Evolutionary conservation across 2,329 filamentous ascomycete species (phyloP).

Genomic region (Botryotinia convoluta): DNA sequence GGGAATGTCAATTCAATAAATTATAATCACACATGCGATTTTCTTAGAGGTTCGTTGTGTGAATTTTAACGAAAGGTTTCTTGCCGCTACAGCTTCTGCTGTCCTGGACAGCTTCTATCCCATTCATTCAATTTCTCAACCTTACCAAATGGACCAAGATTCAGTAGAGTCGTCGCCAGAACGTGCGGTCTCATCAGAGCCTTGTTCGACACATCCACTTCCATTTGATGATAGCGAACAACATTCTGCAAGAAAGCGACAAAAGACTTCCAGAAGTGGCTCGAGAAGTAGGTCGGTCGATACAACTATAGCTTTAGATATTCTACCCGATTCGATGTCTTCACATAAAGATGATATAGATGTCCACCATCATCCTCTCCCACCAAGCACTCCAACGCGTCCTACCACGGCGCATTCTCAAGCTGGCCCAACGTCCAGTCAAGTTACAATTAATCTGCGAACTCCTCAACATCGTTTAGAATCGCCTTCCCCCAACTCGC

Average conservation of each 20-base stretch:
- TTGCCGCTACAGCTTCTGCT: conserved; percentile 24
- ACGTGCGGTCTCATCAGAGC: conserved; percentile 61
- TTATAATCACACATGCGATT: conserved; percentile 26
- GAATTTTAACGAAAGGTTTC: conserved; percentile 29
- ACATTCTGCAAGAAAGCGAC: conserved; percentile 54
- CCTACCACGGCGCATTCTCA: conserved; percentile 38
- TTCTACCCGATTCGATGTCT: conserved; percentile 24
- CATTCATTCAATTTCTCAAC: conserved; percentile 49
- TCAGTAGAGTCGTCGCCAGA: conserved; percentile 46
- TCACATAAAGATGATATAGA: conserved; percentile 33
- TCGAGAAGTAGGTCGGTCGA: conserved; percentile 55
- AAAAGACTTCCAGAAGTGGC: conserved; percentile 56
- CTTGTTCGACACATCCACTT: conserved; percentile 60
- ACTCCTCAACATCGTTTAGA: conserved; percentile 43
- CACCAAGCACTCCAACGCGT: conserved; percentile 35
- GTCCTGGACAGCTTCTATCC: conserved; percentile 17
- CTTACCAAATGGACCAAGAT: conserved; percentile 42
- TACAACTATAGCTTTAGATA: conserved; percentile 29
- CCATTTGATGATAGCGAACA: conserved; percentile 59
- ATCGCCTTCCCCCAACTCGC: conserved; percentile 45
- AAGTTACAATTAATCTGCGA: conserved; percentile 61
- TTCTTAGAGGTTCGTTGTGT: conserved; percentile 18
- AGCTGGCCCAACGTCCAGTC: conserved; percentile 51
- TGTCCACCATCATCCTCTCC: conserved; percentile 36
- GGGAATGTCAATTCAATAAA: conserved; percentile 6